These are phyloP conservation scores for Puccinia novopanici DNA, from an alignment of 1,284 basidiomycete genomes.

Conservation along the genomic window DNA sequence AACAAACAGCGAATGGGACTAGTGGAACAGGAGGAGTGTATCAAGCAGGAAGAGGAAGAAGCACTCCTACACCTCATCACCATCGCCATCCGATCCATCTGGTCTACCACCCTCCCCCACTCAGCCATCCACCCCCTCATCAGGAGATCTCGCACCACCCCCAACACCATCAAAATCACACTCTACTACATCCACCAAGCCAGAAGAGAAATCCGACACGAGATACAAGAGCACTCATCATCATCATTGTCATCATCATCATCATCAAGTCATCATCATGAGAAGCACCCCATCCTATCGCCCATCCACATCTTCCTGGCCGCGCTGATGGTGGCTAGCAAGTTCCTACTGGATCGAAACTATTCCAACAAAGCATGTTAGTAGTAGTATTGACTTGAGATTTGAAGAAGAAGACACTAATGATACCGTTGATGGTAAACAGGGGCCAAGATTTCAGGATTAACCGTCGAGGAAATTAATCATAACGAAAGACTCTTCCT, in stretches of 20 bases:
- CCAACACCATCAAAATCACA: constrained; percentile 56
- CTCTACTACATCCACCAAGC: constrained; percentile 58
- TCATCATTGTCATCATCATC: no score
- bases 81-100: constrained; percentile 38
- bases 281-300: constrained; percentile 69
- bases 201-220: constrained; percentile 53
- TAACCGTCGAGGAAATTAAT: constrained; percentile 60
- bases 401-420: background rate
- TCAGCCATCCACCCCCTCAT: constrained; percentile 55
- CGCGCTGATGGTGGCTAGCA: constrained; percentile 80
- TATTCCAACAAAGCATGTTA: constrained; percentile 69
- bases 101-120: background rate
- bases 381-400: background rate
- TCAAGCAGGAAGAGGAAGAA: background rate
- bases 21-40: no score
- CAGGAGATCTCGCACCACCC: constrained; percentile 55
- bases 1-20: no score
- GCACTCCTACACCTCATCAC: constrained; percentile 11
- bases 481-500: constrained; percentile 61
- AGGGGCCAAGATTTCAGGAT: constrained; percentile 71
- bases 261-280: no score
- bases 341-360: constrained; percentile 87
- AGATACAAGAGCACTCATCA: background rate
- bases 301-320: constrained; percentile 84
- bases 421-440: constrained; percentile 52